phyloP scores from a whole-genome alignment of 2,329 filamentous ascomycete species.

The Emydomyces testavorans region DNA sequence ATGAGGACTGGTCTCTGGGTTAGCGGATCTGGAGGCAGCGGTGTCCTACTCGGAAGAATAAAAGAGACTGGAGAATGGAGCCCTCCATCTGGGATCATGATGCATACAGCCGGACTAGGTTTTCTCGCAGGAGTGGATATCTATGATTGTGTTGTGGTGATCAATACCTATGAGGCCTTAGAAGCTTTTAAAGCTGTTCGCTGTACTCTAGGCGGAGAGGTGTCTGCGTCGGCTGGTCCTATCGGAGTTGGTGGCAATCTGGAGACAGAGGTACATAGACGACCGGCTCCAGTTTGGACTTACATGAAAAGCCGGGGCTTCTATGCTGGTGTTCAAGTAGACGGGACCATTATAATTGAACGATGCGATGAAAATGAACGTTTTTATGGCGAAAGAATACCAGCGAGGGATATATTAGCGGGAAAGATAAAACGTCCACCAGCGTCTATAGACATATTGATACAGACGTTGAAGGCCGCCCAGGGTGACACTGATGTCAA shows the following conservation, averaged over 20 bases:
- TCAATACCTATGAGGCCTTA: constrained; percentile 74
- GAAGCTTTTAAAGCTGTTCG: constrained; percentile 71
- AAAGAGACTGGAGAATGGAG: constrained; percentile 77
- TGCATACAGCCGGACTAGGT: constrained; percentile 78
- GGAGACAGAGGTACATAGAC: constrained; percentile 56
- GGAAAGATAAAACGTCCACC: constrained; percentile 50
- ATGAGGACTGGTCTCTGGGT: constrained; percentile 91
- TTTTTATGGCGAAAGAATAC: constrained; percentile 62
- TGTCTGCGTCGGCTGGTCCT: constrained; percentile 65
- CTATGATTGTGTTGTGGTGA: constrained; percentile 88
- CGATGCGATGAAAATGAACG: constrained; percentile 76
- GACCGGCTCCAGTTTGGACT: constrained; percentile 61
- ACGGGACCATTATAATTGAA: constrained; percentile 77
- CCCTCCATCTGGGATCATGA: constrained; percentile 76
- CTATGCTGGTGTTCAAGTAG: constrained; percentile 75
- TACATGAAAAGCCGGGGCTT: constrained; percentile 85
- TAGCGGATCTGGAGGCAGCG: constrained; percentile 80
- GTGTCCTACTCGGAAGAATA: constrained; percentile 70
- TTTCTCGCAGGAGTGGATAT: constrained; percentile 89
- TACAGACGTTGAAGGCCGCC: constrained; percentile 76
- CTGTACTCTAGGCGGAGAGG: constrained; percentile 69
- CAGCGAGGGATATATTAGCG: constrained; percentile 51
- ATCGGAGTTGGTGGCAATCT: constrained; percentile 62
- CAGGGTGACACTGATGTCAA: constrained; percentile 73
- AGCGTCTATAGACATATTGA: constrained; percentile 47